A percentile compares a stretch with the other conserved stretches of the same genome.
These are phyloP conservation scores for Malassezia restricta DNA, from an alignment of 1,284 basidiomycete genomes.

Conservation along the genomic window DNA sequence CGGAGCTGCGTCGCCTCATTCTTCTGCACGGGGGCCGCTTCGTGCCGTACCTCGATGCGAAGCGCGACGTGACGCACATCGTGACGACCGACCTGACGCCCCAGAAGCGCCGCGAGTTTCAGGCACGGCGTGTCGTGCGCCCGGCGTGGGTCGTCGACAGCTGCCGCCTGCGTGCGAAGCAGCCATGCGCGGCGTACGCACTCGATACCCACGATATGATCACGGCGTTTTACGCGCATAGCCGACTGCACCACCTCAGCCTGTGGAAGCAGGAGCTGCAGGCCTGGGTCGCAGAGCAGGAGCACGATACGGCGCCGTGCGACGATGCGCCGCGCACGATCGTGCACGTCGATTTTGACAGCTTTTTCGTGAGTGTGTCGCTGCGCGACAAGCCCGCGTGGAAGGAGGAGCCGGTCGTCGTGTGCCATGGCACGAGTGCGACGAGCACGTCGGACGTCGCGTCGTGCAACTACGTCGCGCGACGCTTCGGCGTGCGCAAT, in stretches of 20 bases:
- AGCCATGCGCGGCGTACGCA: background rate
- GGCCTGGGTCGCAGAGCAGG: conserved; percentile 57
- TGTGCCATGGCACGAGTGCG: conserved; percentile 63
- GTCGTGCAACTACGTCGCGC: conserved; percentile 83
- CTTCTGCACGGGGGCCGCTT: conserved; percentile 70
- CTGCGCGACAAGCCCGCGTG: conserved; percentile 32
- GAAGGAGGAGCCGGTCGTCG: conserved; percentile 61
- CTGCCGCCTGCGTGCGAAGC: conserved; percentile 48
- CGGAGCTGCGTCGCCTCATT: conserved; percentile 68
- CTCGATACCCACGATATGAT: conserved; percentile 58
- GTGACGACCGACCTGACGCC: conserved; percentile 80
- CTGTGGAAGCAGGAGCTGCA: conserved; percentile 85
- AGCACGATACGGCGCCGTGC: conserved; percentile 53
- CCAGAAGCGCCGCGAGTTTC: conserved; percentile 74
- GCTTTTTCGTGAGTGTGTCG: conserved; percentile 65
- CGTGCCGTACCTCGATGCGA: conserved; percentile 70
- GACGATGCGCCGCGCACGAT: conserved; percentile 34
- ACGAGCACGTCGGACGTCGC: conserved; percentile 60
- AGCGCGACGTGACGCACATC: conserved; percentile 60
- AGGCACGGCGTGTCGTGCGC: conserved; percentile 70
- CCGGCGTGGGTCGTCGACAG: conserved; percentile 80
- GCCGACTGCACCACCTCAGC: conserved; percentile 76
- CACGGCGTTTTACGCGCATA: conserved; percentile 78
- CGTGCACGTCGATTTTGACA: conserved; percentile 59
- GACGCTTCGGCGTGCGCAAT: conserved; percentile 73